Evolutionary conservation across 176 grass and related monocot genomes (phyloP).

Genomic region (Raddia guianensis): DNA sequence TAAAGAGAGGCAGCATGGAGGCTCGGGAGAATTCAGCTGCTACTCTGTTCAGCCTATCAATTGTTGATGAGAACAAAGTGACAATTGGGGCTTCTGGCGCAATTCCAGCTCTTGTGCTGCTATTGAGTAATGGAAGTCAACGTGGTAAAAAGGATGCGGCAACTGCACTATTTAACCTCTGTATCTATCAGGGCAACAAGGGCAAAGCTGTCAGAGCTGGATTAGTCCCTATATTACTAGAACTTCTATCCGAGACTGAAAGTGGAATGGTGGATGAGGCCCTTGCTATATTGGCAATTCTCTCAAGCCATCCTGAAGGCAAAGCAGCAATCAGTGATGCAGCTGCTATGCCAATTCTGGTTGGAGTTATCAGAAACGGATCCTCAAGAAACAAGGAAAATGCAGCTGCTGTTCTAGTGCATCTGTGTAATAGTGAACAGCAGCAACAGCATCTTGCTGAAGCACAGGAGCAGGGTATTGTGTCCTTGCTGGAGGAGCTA

Average conservation of each 20-base stretch:
- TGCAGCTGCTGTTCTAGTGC: conserved; percentile 74
- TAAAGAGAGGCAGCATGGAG: conserved; percentile 95
- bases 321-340: conserved; percentile 71
- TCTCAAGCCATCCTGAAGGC: conserved; percentile 78
- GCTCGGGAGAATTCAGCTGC: conserved; percentile 95
- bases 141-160: conserved; percentile 88
- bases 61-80: conserved; percentile 89
- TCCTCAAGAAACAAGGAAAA: conserved; percentile 90
- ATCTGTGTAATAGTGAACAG: conserved; percentile 80
- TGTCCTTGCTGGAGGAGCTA: conserved; percentile 70
- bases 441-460: conserved; percentile 74
- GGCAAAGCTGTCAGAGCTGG: conserved; percentile 85
- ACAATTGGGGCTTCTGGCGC: conserved; percentile 77
- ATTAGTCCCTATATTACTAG: conserved; percentile 68
- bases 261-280: conserved; percentile 77
- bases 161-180: conserved; percentile 81
- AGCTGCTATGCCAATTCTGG: conserved; percentile 64
- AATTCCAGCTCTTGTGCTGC: conserved; percentile 75
- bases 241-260: conserved; percentile 60
- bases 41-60: conserved; percentile 90
- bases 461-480: conserved; percentile 67
- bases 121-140: conserved; percentile 74
- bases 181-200: conserved; percentile 96
- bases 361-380: conserved; percentile 70
- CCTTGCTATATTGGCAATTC: conserved; percentile 79